Evolutionary conservation across 2,329 filamentous ascomycete species (phyloP).

Genomic region (Davidsoniella virescens): DNA sequence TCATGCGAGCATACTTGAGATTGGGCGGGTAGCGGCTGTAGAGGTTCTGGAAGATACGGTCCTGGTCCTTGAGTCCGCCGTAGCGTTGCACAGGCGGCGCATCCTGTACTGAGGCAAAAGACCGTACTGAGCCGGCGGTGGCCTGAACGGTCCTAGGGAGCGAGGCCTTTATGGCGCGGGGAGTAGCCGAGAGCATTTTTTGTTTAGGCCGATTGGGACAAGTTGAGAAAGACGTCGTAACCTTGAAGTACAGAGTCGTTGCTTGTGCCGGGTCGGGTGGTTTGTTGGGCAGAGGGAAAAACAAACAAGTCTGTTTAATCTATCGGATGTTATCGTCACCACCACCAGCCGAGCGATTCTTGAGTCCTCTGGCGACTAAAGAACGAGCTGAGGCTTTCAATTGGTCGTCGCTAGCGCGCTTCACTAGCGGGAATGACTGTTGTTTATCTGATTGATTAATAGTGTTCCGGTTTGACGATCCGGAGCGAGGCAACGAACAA

Average conservation of each 20-base stretch:
- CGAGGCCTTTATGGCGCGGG: conserved; percentile 24
- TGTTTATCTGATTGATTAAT: too few species aligned
- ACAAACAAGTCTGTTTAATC: background rate
- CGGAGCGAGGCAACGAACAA: too few species aligned
- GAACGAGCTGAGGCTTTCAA: too few species aligned
- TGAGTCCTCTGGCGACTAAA: too few species aligned
- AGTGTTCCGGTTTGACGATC: too few species aligned
- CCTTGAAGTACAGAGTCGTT: too few species aligned
- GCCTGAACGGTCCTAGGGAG: conserved; percentile 22
- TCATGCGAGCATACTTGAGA: conserved; percentile 87
- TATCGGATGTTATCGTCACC: too few species aligned
- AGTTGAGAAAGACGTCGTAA: conserved; percentile 14
- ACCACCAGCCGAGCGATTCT: too few species aligned
- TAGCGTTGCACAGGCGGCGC: conserved; percentile 46
- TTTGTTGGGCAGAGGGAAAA: background rate
- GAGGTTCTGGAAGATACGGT: conserved; percentile 97
- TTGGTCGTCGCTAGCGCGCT: too few species aligned
- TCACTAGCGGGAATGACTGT: too few species aligned
- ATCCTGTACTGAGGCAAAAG: conserved; percentile 70
- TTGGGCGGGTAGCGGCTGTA: conserved; percentile 87
- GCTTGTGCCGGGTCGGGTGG: too few species aligned
- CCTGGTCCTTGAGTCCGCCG: conserved; percentile 85
- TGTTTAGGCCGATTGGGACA: conserved; percentile 15
- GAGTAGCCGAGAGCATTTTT: conserved; percentile 30
- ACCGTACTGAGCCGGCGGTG: conserved; percentile 33